phyloP scores from a whole-genome alignment of 2,329 filamentous ascomycete species.

The Microdochium bolleyi region DNA sequence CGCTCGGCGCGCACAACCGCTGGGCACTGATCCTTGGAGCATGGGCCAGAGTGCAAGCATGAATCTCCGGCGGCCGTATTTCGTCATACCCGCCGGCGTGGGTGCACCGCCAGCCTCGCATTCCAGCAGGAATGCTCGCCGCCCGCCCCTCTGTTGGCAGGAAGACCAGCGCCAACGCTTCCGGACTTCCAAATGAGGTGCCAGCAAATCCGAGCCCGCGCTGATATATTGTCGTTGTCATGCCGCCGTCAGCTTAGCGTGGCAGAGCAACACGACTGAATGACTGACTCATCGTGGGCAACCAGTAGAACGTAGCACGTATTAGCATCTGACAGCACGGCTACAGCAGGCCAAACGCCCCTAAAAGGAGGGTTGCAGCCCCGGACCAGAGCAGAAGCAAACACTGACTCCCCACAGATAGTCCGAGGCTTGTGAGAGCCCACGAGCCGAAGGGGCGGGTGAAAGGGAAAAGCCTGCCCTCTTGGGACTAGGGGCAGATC shows the following conservation, averaged over 20 bases:
- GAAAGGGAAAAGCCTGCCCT: neutral
- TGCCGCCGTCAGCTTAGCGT: neutral
- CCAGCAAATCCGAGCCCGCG: neutral
- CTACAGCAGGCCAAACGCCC: neutral
- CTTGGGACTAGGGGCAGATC: neutral
- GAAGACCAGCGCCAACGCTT: neutral
- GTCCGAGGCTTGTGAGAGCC: neutral
- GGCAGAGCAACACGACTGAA: neutral
- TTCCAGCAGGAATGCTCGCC: neutral
- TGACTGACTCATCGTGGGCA: neutral
- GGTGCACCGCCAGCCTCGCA: neutral
- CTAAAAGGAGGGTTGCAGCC: neutral
- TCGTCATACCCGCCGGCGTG: neutral
- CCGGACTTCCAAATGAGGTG: neutral
- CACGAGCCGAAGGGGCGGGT: neutral
- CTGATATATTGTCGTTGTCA: neutral
- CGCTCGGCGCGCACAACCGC: neutral
- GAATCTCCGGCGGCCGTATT: neutral
- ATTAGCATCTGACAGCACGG: neutral
- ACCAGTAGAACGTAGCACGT: neutral
- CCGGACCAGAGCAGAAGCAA: neutral
- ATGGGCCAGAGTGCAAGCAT: neutral
- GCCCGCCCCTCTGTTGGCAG: neutral
- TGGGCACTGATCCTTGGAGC: no score
- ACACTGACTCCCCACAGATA: neutral